phyloP scores from a whole-genome alignment of 2,329 filamentous ascomycete genomes.

The Paramyrothecium sp. region DNA sequence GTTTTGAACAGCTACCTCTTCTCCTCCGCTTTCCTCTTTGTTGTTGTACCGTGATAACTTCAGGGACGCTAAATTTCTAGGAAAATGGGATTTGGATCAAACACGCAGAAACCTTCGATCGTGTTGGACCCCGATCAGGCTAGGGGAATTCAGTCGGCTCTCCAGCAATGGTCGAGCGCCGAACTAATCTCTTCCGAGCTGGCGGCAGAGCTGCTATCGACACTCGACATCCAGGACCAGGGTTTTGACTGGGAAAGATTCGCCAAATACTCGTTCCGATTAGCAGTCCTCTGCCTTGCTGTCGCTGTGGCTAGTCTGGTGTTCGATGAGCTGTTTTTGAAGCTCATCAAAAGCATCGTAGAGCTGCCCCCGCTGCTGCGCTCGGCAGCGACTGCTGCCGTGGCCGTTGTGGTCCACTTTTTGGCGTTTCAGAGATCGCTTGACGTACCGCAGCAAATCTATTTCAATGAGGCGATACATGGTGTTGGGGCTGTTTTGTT shows the following conservation, averaged over 20 bases:
- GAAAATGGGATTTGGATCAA: neutral
- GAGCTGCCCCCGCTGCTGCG: neutral
- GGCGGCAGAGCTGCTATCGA: conserved; percentile 3
- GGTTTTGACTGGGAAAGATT: conserved; percentile 7
- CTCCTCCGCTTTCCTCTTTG: no score
- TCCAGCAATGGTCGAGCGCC: conserved; percentile 6
- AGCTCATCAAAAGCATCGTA: neutral
- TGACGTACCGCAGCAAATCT: conserved; percentile 1
- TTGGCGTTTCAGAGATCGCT: neutral
- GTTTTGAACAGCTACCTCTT: no score
- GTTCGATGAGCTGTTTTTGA: conserved; percentile 1
- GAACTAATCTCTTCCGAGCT: conserved; percentile 1
- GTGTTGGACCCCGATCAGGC: neutral
- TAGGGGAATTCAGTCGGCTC: neutral
- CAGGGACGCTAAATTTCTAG: neutral
- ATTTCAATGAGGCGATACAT: conserved; percentile 2
- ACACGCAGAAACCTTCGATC: neutral
- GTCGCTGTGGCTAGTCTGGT: conserved; percentile 4
- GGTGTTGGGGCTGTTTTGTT: conserved; percentile 3
- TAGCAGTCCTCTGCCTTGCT: conserved; percentile 5
- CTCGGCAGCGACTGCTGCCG: neutral
- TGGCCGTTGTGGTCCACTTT: neutral
- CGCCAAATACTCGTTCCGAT: conserved; percentile 7
- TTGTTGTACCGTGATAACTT: no score
- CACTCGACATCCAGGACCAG: neutral